Conservation (phyloP, 2,329 filamentous ascomycete species). For the Beauveria australis region DNA sequence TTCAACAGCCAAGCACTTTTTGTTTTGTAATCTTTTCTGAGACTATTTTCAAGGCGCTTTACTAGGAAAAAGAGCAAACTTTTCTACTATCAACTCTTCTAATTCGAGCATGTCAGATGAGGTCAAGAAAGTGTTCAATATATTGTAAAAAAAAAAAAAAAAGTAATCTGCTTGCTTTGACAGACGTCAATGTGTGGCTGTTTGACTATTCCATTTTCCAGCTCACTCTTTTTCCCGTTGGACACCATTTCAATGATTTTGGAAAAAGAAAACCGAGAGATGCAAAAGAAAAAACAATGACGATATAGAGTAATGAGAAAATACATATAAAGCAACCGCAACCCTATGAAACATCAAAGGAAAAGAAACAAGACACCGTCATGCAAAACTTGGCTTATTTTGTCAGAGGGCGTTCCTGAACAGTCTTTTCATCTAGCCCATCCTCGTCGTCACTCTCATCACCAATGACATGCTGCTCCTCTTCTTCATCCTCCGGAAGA, state of each 20-base stretch:
- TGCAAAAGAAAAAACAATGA: neutral
- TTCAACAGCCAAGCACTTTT: too few relatives aligned
- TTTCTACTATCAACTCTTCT: neutral
- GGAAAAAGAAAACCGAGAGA: too few relatives aligned
- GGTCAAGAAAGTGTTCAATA: too few relatives aligned
- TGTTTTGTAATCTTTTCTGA: too few relatives aligned
- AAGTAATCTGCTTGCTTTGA: too few relatives aligned
- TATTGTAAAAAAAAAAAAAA: neutral
- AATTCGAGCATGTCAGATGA: too few relatives aligned
- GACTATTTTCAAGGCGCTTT: neutral
- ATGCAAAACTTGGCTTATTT: neutral
- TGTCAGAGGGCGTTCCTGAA: neutral
- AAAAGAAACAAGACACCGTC: neutral
- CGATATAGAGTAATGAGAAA: neutral
- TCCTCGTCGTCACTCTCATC: constrained; percentile 35
- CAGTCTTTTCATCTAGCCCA: neutral
- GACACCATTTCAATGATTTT: neutral
- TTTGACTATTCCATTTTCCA: too few relatives aligned
- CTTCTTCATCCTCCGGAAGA: constrained; percentile 27
- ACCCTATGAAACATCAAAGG: neutral
- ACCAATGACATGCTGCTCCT: constrained; percentile 43
- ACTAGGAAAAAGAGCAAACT: neutral
- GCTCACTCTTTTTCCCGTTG: too few relatives aligned
- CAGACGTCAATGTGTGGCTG: too few relatives aligned
- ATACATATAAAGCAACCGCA: neutral